A percentile compares a stretch with the other conserved stretches of the same genome.
Conservation (phyloP, 2,329 filamentous ascomycete genomes). For the Penicillium sp. region DNA sequence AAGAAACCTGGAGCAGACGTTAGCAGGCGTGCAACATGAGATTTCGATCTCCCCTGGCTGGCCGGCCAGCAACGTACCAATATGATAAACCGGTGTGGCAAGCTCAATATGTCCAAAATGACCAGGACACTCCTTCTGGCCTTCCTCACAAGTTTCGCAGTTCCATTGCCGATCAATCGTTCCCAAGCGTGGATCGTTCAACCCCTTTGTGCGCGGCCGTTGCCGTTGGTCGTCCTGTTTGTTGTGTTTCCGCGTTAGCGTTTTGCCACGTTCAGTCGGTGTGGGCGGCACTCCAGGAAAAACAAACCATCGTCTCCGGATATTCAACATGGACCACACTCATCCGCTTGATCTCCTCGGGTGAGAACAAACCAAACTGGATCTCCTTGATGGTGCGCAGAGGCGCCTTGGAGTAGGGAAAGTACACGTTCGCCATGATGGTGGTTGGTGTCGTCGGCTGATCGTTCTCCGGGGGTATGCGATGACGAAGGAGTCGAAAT, state of each 20-base stretch:
- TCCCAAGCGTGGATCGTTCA: slow-evolving; percentile 91
- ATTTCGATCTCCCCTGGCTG: too few relatives aligned
- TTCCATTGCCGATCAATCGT: slow-evolving; percentile 93
- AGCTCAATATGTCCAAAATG: slow-evolving; percentile 99
- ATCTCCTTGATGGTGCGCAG: slow-evolving; percentile 98
- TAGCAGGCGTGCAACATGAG: too few relatives aligned
- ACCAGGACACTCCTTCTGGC: slow-evolving; percentile 89
- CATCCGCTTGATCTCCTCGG: slow-evolving; percentile 98
- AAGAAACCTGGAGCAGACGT: slow-evolving; percentile 64
- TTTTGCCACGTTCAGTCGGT: too few relatives aligned
- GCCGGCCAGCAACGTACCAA: slow-evolving; percentile 41
- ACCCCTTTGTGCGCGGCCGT: slow-evolving; percentile 78
- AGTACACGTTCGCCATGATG: slow-evolving; percentile 85
- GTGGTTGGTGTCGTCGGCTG: too few relatives aligned
- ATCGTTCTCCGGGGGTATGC: too few relatives aligned
- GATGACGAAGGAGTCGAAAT: slow-evolving; percentile 9
- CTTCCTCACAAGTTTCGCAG: slow-evolving; percentile 92
- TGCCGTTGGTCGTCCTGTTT: slow-evolving; percentile 78
- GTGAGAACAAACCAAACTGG: slow-evolving; percentile 94
- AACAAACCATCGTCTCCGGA: slow-evolving; percentile 78
- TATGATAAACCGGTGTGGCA: slow-evolving; percentile 88
- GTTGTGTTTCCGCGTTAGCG: too few relatives aligned
- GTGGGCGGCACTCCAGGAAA: too few relatives aligned
- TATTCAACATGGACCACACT: slow-evolving; percentile 93
- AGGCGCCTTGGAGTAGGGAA: slow-evolving; percentile 85